These are phyloP conservation scores for Penicillium freii DNA, from an alignment of 2,329 filamentous ascomycete genomes.

Conservation along the genomic window DNA sequence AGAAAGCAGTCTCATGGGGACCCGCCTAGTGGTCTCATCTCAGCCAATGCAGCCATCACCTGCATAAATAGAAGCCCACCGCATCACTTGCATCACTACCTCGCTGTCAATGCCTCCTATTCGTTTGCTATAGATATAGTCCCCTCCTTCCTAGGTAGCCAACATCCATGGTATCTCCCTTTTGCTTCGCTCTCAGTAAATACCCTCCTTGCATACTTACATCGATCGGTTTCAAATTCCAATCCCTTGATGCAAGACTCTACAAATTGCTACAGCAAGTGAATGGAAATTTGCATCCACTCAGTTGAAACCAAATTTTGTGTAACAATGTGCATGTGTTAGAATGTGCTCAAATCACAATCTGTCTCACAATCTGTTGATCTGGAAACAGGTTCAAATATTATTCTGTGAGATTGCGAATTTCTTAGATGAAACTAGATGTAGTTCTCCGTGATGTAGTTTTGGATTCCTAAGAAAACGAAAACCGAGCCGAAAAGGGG, in stretches of 20 bases:
- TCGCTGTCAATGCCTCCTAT: neutral
- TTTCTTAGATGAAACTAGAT: neutral
- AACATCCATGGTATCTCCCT: neutral
- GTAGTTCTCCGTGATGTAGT: neutral
- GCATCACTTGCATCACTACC: neutral
- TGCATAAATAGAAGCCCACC: neutral
- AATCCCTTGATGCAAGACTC: neutral
- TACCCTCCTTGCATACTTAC: conserved; percentile 6
- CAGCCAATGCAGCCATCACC: neutral
- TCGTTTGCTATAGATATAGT: neutral
- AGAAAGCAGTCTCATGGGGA: neutral
- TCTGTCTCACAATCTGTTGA: neutral
- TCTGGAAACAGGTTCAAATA: neutral
- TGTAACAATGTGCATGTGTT: neutral
- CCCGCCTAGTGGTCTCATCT: neutral
- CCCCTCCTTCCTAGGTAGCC: neutral
- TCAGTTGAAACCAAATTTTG: neutral
- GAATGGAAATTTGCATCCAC: neutral
- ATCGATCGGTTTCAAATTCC: conserved; percentile 1
- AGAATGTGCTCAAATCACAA: neutral
- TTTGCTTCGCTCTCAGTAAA: neutral
- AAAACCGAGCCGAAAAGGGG: neutral
- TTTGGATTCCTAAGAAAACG: neutral
- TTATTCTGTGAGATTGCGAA: neutral
- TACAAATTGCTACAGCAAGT: neutral